Conservation (phyloP, 2,329 filamentous ascomycete species). For the Aspergillus sp. region DNA sequence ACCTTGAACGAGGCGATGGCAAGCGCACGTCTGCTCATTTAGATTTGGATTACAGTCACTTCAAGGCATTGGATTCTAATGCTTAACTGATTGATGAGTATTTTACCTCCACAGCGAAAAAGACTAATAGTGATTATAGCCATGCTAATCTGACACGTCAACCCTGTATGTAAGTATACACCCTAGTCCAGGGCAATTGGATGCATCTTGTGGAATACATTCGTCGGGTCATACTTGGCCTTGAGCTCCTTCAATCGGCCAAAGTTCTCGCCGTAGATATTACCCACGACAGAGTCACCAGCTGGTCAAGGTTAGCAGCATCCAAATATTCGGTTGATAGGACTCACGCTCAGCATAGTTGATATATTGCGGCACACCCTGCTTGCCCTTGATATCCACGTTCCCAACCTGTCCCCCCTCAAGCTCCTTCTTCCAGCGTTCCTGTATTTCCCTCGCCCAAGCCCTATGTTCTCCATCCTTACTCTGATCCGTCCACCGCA, state of each 20-base stretch:
- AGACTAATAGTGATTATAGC: no score
- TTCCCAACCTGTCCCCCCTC: constrained; percentile 13
- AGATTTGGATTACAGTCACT: no score
- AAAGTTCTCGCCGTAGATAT: constrained; percentile 49
- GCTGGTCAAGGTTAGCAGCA: constrained; percentile 23
- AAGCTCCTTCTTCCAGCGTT: constrained; percentile 25
- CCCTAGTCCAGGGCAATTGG: constrained; percentile 22
- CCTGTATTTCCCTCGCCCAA: constrained; percentile 39
- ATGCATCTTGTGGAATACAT: constrained; percentile 49
- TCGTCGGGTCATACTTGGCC: constrained; percentile 47
- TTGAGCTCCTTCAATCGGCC: constrained; percentile 44
- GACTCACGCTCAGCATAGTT: constrained; percentile 37
- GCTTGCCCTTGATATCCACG: constrained; percentile 2
- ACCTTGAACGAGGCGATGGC: no score
- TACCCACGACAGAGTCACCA: constrained; percentile 31
- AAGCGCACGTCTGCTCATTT: no score
- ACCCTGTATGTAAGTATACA: neutral
- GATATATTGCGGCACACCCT: constrained; percentile 34
- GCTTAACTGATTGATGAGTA: no score
- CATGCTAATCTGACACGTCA: no score
- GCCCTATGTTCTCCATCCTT: constrained; percentile 39
- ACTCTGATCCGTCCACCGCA: constrained; percentile 42
- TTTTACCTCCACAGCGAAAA: no score
- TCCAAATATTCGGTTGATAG: no score
- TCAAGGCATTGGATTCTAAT: no score